Base-by-base conservation (phyloP, 768 basidiomycete species). In the Mrakia blollopis region DNA sequence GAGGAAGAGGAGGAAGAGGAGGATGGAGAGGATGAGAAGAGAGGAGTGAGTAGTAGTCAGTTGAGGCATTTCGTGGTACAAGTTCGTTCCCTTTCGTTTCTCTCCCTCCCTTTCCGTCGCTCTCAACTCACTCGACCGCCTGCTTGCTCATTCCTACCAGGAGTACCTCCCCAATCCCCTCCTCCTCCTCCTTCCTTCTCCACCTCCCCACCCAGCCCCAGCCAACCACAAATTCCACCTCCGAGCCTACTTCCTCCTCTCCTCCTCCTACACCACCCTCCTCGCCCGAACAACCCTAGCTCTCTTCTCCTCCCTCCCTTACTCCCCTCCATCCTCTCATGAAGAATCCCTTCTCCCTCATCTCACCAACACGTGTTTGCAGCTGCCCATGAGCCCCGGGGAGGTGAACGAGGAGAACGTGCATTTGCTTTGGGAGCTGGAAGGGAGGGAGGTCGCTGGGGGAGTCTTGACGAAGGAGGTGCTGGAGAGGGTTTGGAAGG, bases 31-130 rank as follows among this genome's bases (percentile, higher is more conserved):
- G 50, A 61, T 89, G 67, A 28, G n/a, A 21, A 80, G 6, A 83
- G 80, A 0, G 86, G 89, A 10, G 88, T 98, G 6, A 86, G 89
- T 73, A 91, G 90, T 18, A 93, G 92, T 14, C 96, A 97, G 80
- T 86, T 99, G 62, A 88, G 96, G 35, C 93, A 98, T 83, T 99
- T 98, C 83, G 93, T 99, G 25, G 89, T 98, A 52, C 97, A 98
- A 89, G 96, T 93, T 78, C 79, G 82, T 79, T 13, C 44, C 79
- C 9, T 6, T 25, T n/a, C 28, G 4, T 28, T 69, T 30, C 23
- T 37, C 52, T 30, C 25, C 5, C 52, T 21, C 63, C 30, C 23
- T 63, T 1, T 9, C 52, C 39, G 14, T 13, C 37, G 1, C 2
- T 8, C 32, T 67, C n/a, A 14, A 14, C 30, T 63, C 35, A 65